Percentiles rank a stretch among this genome's conserved stretches.
phyloP scores from a whole-genome alignment of 345 rosid species.

The Citrus inodora region DNA sequence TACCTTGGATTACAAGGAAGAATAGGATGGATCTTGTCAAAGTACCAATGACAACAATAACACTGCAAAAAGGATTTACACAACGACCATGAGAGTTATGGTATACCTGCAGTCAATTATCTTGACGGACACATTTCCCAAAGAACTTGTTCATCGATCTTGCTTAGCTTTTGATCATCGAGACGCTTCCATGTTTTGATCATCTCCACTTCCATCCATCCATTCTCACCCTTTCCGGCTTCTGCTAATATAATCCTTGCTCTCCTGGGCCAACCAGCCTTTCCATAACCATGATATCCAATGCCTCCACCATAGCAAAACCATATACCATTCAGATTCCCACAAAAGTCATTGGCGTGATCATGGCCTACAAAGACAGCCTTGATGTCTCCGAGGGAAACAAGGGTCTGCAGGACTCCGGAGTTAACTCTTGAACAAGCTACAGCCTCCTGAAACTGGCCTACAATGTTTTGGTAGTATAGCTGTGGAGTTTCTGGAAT shows the following conservation, averaged over 20 bases:
- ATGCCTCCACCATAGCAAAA: slow-evolving; percentile 95
- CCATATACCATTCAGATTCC: slow-evolving; percentile 72
- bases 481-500: slow-evolving; percentile 64
- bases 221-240: slow-evolving; percentile 43
- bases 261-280: slow-evolving; percentile 68
- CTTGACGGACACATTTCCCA: slow-evolving; percentile 26
- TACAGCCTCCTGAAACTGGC: slow-evolving; percentile 70
- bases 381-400: slow-evolving; percentile 76
- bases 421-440: slow-evolving; percentile 74
- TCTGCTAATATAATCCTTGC: slow-evolving; percentile 67
- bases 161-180: slow-evolving; percentile 61
- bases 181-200: slow-evolving; percentile 86
- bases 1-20: not conserved
- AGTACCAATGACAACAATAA: not conserved
- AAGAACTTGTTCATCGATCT: slow-evolving; percentile 69
- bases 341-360: slow-evolving; percentile 85
- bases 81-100: not conserved
- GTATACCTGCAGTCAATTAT: not conserved
- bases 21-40: not conserved
- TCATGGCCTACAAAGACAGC: slow-evolving; percentile 89
- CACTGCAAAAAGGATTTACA: not conserved
- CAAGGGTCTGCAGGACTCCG: slow-evolving; percentile 56
- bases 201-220: slow-evolving; percentile 58
- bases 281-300: slow-evolving; percentile 92
- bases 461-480: slow-evolving; percentile 49